These are phyloP conservation scores for slime mould (Dictyostelium discoideum) DNA, from an alignment of 78 protist species.

Conservation along the genomic window DNA sequence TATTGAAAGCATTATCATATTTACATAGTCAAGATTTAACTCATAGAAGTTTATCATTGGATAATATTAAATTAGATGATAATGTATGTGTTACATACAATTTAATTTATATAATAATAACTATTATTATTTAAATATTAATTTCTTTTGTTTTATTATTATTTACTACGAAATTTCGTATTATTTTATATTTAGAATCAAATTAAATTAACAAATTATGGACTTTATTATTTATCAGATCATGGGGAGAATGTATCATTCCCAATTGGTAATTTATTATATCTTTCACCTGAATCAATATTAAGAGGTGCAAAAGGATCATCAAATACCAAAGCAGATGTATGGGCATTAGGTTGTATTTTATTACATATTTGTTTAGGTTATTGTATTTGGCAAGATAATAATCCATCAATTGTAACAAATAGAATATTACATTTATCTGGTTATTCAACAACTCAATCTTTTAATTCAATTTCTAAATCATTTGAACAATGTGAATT, in stretches of 20 bases:
- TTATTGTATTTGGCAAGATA: slow-evolving; percentile 57
- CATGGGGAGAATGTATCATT: slow-evolving; percentile 75
- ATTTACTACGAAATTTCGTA: no score
- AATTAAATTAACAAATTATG: slow-evolving; percentile 62
- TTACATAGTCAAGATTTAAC: slow-evolving; percentile 48
- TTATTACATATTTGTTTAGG: slow-evolving; percentile 26
- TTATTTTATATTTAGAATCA: no score
- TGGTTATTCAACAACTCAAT: slow-evolving; percentile 23
- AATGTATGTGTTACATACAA: slow-evolving; percentile 29
- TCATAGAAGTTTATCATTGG: slow-evolving; percentile 70
- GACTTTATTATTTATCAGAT: slow-evolving; percentile 54
- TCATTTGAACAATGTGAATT: slow-evolving; percentile 21
- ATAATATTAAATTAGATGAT: slow-evolving; percentile 56
- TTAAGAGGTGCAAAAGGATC: slow-evolving; percentile 42
- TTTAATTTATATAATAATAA: no score
- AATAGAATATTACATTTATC: slow-evolving; percentile 60
- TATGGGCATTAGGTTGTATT: slow-evolving; percentile 76
- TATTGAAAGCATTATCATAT: slow-evolving; percentile 50
- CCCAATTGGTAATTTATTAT: slow-evolving; percentile 75
- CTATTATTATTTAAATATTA: no score
- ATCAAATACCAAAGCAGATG: slow-evolving; percentile 60
- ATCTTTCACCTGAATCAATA: slow-evolving; percentile 61
- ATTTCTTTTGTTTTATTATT: no score
- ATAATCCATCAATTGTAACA: neutral
- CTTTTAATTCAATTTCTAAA: neutral